Conservation (phyloP, 1,139 yeast species). For the Yamadazyma trypodendri region DNA sequence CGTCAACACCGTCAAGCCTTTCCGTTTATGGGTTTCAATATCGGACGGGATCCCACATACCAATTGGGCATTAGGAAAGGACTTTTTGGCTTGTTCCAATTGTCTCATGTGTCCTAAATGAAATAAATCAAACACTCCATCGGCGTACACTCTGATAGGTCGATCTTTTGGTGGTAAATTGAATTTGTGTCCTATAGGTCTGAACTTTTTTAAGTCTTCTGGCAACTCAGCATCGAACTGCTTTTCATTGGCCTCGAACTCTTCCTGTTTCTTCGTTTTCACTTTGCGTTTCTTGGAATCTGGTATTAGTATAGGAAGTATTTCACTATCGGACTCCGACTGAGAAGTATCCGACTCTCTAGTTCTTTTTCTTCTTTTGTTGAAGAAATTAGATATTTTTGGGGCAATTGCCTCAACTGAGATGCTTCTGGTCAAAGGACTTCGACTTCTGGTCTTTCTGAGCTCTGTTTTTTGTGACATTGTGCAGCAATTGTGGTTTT, state of each 20-base stretch:
- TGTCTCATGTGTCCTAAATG: conserved; percentile 98
- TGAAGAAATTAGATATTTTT: conserved; percentile 37
- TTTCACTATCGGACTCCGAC: conserved; percentile 17
- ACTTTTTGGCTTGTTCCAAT: conserved; percentile 91
- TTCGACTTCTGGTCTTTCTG: conserved; percentile 10
- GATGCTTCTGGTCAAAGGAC: conserved; percentile 29
- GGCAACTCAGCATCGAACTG: conserved; percentile 61
- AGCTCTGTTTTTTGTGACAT: conserved; percentile 6
- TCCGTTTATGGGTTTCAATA: conserved; percentile 83
- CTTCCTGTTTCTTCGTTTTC: conserved; percentile 32
- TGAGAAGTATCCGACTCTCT: conserved; percentile 17
- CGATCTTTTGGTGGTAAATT: conserved; percentile 84
- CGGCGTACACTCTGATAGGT: conserved; percentile 90
- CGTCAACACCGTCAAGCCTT: conserved; percentile 87
- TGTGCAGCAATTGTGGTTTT: background rate
- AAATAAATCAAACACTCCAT: conserved; percentile 94
- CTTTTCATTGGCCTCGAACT: conserved; percentile 50
- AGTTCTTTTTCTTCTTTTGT: conserved; percentile 30
- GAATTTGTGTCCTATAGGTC: conserved; percentile 70
- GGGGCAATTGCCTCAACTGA: conserved; percentile 46
- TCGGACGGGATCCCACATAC: conserved; percentile 94
- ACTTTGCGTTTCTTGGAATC: conserved; percentile 24
- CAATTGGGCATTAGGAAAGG: conserved; percentile 79
- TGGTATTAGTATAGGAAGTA: conserved; percentile 13
- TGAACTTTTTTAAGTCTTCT: conserved; percentile 59